Evolutionary conservation across 139 green algal species (phyloP).

Genomic region (Chlamydomonas incerta): DNA sequence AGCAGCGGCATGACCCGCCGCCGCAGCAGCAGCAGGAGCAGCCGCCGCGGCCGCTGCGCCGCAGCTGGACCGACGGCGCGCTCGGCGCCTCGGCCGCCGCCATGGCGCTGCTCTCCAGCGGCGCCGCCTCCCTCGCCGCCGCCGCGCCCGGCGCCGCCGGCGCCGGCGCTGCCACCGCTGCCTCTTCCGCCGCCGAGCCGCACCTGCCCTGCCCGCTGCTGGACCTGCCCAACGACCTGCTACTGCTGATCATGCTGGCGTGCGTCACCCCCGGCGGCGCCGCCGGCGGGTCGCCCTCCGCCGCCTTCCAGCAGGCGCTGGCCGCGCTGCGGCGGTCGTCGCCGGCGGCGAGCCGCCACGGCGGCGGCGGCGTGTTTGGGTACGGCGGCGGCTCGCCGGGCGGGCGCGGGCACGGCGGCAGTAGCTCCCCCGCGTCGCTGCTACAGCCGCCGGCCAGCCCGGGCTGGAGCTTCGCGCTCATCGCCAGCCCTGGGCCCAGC

Average conservation of each 20-base stretch:
- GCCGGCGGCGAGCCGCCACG: too few relatives aligned
- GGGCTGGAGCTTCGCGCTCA: conserved; percentile 36
- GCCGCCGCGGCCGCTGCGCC: neutral
- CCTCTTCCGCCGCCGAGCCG: neutral
- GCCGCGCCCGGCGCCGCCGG: neutral
- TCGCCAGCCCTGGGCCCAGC: conserved; percentile 1
- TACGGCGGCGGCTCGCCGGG: too few relatives aligned
- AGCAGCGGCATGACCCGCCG: neutral
- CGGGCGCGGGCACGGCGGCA: too few relatives aligned
- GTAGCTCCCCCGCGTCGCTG: neutral
- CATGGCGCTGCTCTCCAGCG: too few relatives aligned
- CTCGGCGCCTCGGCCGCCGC: neutral
- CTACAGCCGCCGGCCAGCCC: neutral
- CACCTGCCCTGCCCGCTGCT: conserved; percentile 3
- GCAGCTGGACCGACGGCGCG: conserved; percentile 18
- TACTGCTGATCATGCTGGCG: conserved; percentile 13
- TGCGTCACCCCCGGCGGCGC: neutral
- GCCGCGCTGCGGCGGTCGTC: too few relatives aligned
- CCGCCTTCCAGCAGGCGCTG: too few relatives aligned
- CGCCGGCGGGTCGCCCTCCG: too few relatives aligned
- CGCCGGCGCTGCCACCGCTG: neutral
- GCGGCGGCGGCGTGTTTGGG: too few relatives aligned
- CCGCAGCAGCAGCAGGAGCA: neutral
- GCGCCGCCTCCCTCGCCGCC: neutral
- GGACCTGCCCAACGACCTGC: conserved; percentile 37